phyloP scores from a whole-genome alignment of 352 stramenopile genomes.

The Globisporangium ultimum region DNA sequence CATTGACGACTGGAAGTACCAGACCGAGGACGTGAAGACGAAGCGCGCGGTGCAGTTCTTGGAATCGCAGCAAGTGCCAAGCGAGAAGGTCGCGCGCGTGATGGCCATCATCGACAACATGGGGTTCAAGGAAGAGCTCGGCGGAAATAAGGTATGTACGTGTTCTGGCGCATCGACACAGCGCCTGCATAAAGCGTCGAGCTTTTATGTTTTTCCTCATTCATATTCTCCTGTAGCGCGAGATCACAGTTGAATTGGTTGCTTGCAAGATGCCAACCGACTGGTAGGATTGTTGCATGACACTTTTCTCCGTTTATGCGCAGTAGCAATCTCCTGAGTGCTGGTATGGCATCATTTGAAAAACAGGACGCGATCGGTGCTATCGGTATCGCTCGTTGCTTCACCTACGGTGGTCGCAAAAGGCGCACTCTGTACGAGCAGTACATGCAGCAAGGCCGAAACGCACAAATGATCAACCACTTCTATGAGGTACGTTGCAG shows the following conservation, averaged over 20 bases:
- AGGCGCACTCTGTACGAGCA: constrained; percentile 77
- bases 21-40: constrained; percentile 43
- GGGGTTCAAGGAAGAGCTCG: constrained; percentile 85
- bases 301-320: no score
- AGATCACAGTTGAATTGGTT: constrained; percentile 67
- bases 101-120: constrained; percentile 83
- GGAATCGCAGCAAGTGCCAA: constrained; percentile 38
- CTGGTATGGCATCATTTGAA: no score
- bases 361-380: constrained; percentile 87
- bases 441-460: constrained; percentile 76
- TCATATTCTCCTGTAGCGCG: constrained; percentile 16
- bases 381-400: constrained; percentile 88
- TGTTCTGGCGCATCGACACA: no score
- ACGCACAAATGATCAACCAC: constrained; percentile 81
- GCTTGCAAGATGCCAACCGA: constrained; percentile 87
- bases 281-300: constrained; percentile 60
- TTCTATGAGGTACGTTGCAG: constrained; percentile 67
- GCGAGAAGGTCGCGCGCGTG: constrained; percentile 55
- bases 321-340: no score
- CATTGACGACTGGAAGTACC: constrained; percentile 87
- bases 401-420: constrained; percentile 87
- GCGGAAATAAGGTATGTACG: constrained; percentile 9
- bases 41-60: constrained; percentile 65
- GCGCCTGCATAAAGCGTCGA: no score
- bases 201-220: no score